phyloP scores from a whole-genome alignment of 1,284 basidiomycete genomes.

The Leccinum cinnamomeum region DNA sequence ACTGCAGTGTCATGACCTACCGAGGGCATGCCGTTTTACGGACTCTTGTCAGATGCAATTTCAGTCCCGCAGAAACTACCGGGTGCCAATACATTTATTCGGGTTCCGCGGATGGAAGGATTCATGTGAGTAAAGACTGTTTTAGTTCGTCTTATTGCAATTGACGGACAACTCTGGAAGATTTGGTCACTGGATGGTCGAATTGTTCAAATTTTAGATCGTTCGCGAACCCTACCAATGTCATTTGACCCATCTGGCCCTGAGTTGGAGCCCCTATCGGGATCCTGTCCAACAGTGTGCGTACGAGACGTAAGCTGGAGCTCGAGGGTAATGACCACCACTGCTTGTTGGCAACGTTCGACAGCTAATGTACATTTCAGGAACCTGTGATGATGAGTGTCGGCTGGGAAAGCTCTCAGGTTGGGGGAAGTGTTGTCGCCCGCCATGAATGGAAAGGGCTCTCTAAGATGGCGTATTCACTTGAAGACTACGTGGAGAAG shows the following conservation, averaged over 20 bases:
- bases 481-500: conserved; percentile 80
- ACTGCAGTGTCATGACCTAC: conserved; percentile 96
- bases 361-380: conserved; percentile 36
- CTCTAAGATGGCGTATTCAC: conserved; percentile 60
- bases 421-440: conserved; percentile 85
- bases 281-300: conserved; percentile 43
- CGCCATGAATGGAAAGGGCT: conserved; percentile 94
- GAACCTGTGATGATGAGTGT: conserved; percentile 92
- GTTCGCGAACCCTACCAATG: conserved; percentile 74
- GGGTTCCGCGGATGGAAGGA: conserved; percentile 79
- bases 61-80: conserved; percentile 90
- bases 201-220: conserved; percentile 82
- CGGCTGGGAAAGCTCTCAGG: conserved; percentile 73
- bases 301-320: conserved; percentile 96
- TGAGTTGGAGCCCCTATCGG: conserved; percentile 38
- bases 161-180: conserved; percentile 40
- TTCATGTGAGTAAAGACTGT: conserved; percentile 61
- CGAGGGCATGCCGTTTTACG: conserved; percentile 90
- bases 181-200: conserved; percentile 95
- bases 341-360: neutral
- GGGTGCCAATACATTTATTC: conserved; percentile 94
- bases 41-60: conserved; percentile 95
- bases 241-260: conserved; percentile 62
- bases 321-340: conserved; percentile 47
- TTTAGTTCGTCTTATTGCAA: neutral